Conservation (phyloP, 1,284 basidiomycete genomes). For the Puccinia novopanici region DNA sequence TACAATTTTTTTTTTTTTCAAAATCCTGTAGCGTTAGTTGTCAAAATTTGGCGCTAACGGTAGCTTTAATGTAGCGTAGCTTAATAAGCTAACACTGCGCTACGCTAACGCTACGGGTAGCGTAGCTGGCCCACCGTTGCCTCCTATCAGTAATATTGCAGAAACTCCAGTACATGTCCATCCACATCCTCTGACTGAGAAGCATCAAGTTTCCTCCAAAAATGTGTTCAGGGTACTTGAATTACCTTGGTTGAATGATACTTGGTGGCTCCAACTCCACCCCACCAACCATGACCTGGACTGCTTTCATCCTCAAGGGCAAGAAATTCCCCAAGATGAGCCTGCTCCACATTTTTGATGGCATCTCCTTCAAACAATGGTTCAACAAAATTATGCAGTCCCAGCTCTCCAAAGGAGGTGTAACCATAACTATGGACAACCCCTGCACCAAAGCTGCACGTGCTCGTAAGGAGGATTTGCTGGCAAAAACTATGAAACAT, state of each 20-base stretch:
- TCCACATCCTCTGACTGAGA: no score
- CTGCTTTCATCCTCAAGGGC: slow-evolving; percentile 1
- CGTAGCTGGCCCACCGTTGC: no score
- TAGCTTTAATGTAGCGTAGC: no score
- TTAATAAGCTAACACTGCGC: no score
- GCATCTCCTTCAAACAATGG: background rate
- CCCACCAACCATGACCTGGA: background rate
- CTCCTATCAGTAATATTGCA: no score
- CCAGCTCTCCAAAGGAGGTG: background rate
- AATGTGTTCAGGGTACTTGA: no score
- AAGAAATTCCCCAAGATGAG: background rate
- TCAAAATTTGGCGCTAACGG: no score
- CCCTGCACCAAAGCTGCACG: background rate
- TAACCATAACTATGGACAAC: background rate
- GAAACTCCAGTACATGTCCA: no score
- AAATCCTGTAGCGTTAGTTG: no score
- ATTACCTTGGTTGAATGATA: background rate
- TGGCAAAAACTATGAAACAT: slow-evolving; percentile 2
- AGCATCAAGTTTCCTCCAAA: no score
- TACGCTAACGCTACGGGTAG: no score
- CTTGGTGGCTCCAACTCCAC: background rate
- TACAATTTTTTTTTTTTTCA: no score
- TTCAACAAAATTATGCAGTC: background rate
- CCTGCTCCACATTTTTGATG: background rate
- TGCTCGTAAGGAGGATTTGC: background rate